A percentile compares a stretch with the other conserved stretches of the same genome.
Evolutionary conservation across 1,139 yeast genomes (phyloP).

Genomic region (Taphrina communis): DNA sequence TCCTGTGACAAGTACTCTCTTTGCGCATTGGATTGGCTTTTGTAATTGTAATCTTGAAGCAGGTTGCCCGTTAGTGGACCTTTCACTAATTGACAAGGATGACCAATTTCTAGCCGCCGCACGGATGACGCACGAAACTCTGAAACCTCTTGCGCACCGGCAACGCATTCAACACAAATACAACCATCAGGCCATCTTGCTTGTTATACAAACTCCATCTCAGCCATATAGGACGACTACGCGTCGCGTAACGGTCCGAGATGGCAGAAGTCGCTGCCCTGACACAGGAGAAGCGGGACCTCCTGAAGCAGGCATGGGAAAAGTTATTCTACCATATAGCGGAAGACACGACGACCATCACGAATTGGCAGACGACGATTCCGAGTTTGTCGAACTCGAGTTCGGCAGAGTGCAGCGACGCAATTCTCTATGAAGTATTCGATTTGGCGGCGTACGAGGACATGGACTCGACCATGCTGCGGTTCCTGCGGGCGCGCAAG

Average conservation of each 20-base stretch:
- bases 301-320: conserved; percentile 27
- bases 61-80: too few species aligned
- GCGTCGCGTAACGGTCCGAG: not conserved
- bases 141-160: not conserved
- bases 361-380: conserved; percentile 34
- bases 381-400: conserved; percentile 18
- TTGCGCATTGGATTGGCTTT: too few species aligned
- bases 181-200: too few species aligned
- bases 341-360: conserved; percentile 23
- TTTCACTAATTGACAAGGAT: not conserved
- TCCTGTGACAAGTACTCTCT: too few species aligned
- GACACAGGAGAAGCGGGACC: conserved; percentile 24
- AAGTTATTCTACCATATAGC: conserved; percentile 10
- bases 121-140: conserved; percentile 12
- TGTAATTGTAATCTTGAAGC: too few species aligned
- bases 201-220: not conserved
- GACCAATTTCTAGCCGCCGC: conserved; percentile 15
- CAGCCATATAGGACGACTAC: not conserved
- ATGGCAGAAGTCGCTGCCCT: conserved; percentile 30
- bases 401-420: conserved; percentile 26
- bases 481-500: conserved; percentile 74
- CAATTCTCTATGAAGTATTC: conserved; percentile 31
- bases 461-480: conserved; percentile 68
- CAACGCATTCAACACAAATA: not conserved
- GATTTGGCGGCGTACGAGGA: conserved; percentile 54